Percentiles rank a stretch among this genome's conserved stretches.
Conservation (phyloP, 2,329 filamentous ascomycete genomes). For the Verticillium alfalfae region DNA sequence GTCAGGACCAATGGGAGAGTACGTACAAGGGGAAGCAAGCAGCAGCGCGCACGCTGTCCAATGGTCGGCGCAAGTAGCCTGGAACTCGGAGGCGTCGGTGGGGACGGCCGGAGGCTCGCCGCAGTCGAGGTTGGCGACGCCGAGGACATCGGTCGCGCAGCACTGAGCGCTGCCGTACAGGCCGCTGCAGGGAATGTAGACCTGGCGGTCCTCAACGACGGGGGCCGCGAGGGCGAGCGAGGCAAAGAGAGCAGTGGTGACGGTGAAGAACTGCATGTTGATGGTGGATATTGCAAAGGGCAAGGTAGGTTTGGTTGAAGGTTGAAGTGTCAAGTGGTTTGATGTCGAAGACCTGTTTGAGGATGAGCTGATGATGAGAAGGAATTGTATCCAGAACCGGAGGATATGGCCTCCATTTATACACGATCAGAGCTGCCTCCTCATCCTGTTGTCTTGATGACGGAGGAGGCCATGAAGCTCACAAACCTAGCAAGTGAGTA, state of each 20-base stretch:
- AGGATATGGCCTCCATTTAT: slow-evolving; percentile 4
- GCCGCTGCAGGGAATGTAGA: slow-evolving; percentile 33
- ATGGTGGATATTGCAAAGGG: background rate
- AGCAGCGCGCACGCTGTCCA: slow-evolving; percentile 54
- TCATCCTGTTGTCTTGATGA: background rate
- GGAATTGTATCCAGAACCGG: background rate
- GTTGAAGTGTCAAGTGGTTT: background rate
- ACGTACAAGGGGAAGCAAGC: slow-evolving; percentile 40
- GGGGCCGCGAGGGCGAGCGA: slow-evolving; percentile 21
- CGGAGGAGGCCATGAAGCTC: background rate
- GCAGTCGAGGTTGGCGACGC: slow-evolving; percentile 53
- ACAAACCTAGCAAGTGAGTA: background rate
- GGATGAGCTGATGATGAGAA: background rate
- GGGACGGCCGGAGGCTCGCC: slow-evolving; percentile 32
- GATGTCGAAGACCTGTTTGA: background rate
- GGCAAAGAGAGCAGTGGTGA: slow-evolving; percentile 9
- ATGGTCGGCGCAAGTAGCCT: slow-evolving; percentile 38
- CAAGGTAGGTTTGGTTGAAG: background rate
- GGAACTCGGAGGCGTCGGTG: slow-evolving; percentile 33
- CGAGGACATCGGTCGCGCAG: slow-evolving; percentile 58
- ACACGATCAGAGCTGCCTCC: background rate
- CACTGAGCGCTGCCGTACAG: slow-evolving; percentile 44
- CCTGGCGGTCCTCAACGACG: slow-evolving; percentile 26
- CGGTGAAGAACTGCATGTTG: slow-evolving; percentile 11
- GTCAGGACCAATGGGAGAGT: background rate